A percentile compares a stretch with the other conserved stretches of the same genome.
These are phyloP conservation scores for Arthrobotrys entomopaga DNA, from an alignment of 2,329 filamentous ascomycete species.

Conservation along the genomic window DNA sequence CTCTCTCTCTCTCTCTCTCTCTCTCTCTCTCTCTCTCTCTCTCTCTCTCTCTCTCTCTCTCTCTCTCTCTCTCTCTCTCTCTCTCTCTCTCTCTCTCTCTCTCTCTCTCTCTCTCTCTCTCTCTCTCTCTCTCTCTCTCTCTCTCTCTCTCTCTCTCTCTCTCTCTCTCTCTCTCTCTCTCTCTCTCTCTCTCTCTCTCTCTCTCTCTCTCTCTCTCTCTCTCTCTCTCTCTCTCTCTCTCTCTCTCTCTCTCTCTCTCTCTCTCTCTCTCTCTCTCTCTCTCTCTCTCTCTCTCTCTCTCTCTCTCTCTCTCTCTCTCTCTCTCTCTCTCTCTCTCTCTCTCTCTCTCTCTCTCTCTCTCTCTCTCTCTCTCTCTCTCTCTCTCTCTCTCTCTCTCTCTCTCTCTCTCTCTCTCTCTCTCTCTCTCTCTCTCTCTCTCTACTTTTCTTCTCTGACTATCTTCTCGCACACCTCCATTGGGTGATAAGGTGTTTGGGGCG, in stretches of 20 bases:
- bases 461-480: conserved; percentile 12
- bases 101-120: background rate
- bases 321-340: background rate
- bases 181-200: background rate
- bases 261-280: background rate
- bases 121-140: background rate
- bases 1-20: background rate
- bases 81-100: background rate
- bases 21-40: background rate
- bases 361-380: background rate
- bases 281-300: background rate
- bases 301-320: background rate
- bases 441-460: background rate
- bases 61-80: background rate
- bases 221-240: background rate
- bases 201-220: background rate
- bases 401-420: background rate
- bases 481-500: conserved; percentile 28
- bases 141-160: background rate
- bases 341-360: background rate
- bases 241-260: background rate
- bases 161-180: background rate
- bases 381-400: background rate
- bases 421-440: background rate
- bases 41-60: background rate